Evolutionary conservation across 2,329 filamentous ascomycete species (phyloP), one percentile per base, ranked within the genome.

Genomic region (Nemania sp.): DNA sequence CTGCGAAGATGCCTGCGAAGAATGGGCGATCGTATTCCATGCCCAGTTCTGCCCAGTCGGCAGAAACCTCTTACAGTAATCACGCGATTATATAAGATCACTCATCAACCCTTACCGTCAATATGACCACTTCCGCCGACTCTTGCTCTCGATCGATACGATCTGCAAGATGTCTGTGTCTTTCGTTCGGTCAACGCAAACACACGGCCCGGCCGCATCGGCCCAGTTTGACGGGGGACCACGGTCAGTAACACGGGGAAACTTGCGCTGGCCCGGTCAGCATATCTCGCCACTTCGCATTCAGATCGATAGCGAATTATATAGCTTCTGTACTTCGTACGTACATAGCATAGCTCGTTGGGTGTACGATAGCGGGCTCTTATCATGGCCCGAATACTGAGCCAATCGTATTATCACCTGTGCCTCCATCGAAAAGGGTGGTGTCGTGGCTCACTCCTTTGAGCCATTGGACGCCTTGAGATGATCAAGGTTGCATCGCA

Each of bases 61-160:
- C 33, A 23, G 24, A 12, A 31, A 36, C 14, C 33, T 39, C 26
- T 37, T 57, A 58, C 56, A 58, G 56, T 58, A 58, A 58, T 58
- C 52, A 20, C 20, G 4, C 3, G 54, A 49, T 54, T 54, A 57
- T 54, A 57, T 57, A 57, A 57, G 54, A 57, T 51, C 50, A 31
- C 9, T 43, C 42, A 39, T 43, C 39, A 20, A 40, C 50, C 45
- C 54, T 46, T 54, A n/a, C 49, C 42, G 50, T 46, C 20, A 23
- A 33, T 23, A 26, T 24, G 6, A 12, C 4, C 23, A 14, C 26
- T 33, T 23, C 23, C 24, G 24, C 23, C 28, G 28, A 42, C 30
- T 37, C 24, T 51, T 11, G 42, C 42, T 47, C 19, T 26, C 43
- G 23, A 15, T 14, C 49, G n/a, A 22, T 11, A 24, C 11, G 8